Percentiles rank a stretch among this genome's conserved stretches.
Conservation (phyloP, 208 protist species). For the Zelonia costaricensis region DNA sequence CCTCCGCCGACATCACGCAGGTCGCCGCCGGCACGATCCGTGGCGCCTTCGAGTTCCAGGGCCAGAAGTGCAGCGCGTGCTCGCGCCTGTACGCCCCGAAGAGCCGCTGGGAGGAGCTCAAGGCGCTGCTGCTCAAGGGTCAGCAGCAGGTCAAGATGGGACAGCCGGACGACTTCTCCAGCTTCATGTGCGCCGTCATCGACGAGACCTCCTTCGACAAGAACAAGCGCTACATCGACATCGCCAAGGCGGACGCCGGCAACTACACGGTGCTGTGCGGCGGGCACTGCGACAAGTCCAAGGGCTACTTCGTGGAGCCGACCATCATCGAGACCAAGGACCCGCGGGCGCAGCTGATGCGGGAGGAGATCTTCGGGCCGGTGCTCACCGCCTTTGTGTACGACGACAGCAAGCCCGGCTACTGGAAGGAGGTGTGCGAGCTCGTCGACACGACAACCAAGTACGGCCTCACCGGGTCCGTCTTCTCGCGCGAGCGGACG, state of each 20-base stretch:
- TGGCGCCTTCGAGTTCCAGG: constrained; percentile 96
- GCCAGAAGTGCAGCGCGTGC: constrained; percentile 97
- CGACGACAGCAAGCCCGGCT: constrained; percentile 84
- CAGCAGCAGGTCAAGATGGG: constrained; percentile 94
- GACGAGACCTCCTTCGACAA: constrained; percentile 94
- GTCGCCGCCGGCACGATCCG: constrained; percentile 89
- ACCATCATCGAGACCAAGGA: constrained; percentile 95
- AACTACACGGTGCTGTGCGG: constrained; percentile 78
- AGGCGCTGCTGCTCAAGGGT: constrained; percentile 78
- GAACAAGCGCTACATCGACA: constrained; percentile 94
- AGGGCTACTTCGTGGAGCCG: constrained; percentile 96
- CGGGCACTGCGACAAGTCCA: constrained; percentile 67
- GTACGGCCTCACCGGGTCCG: constrained; percentile 94
- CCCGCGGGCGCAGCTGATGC: constrained; percentile 86
- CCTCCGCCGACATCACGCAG: constrained; percentile 83
- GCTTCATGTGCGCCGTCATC: constrained; percentile 97
- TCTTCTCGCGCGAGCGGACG: constrained; percentile 90
- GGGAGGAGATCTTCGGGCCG: constrained; percentile 98
- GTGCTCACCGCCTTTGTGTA: constrained; percentile 97
- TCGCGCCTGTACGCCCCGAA: constrained; percentile 94
- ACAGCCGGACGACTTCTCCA: constrained; percentile 89
- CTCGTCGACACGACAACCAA: constrained; percentile 86
- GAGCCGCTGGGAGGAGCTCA: constrained; percentile 86
- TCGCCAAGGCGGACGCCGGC: constrained; percentile 80
- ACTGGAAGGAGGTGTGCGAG: constrained; percentile 83